Evolutionary conservation across 2,329 filamentous ascomycete species (phyloP), one percentile per base, ranked within the genome.

Genomic region (Aspergillus terreus): DNA sequence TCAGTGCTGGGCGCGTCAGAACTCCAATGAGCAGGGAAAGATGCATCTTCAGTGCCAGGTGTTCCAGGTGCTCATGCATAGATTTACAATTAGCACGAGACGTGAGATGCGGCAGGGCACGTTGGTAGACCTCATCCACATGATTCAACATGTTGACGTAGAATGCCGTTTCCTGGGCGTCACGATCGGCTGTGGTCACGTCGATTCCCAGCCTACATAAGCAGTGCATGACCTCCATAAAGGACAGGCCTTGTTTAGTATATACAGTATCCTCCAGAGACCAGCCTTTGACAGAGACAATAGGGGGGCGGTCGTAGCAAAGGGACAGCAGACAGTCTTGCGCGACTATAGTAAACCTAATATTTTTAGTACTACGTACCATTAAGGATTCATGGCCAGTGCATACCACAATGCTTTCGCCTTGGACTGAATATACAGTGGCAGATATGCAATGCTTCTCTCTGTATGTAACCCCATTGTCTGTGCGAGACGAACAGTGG

Each of bases 1-100:
- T 76, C 80, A 59, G 83, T 75, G 80, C 79, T 6, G 80, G 79
- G 3, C 80, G 77, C 56, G 79, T 82, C 4, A 82, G 69, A 55
- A 82, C 79, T 1, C 79, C 82, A 32, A 77, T 74, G 38, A 78
- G 76, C 62, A 82, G 82, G 1, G 77, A 81, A 19, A 76, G 73
- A 61, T 82, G 77, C 44, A 83, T 71, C 55, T 81, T 80, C 4
- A 83, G 62, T 0, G 77, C 79, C 66, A 80, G 77, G 52, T 82
- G 77, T 58, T 83, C 78, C 1, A 82, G 67, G 47, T 80, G 77
- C 46, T 83, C 77, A 3, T 67, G 68, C 9, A 68, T 47, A 1
- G 53, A 63, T 35, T 53, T 57, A 44, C 71, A 72, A 7, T 61
- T 71, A 60, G 50, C 73, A 49, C 15, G 74, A 46, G 76, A 72